Evolutionary conservation across 495 filamentous ascomycete species (phyloP), one percentile per base, ranked within the genome.

Genomic region (Patellaria atrata): DNA sequence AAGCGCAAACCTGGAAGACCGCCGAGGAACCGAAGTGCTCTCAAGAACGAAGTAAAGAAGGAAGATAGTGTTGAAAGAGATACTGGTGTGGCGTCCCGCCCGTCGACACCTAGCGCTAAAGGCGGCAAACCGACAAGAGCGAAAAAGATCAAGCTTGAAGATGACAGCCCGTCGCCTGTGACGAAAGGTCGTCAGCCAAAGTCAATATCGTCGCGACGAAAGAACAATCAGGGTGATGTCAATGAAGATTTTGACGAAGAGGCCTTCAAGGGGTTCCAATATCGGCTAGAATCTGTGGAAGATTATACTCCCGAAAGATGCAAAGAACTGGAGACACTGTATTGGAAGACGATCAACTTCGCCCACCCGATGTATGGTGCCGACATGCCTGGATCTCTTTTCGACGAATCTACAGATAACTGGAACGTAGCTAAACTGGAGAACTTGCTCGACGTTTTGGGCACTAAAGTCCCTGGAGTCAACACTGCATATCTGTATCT

Each of bases 401-500:
- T 97, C 48, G 79, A 89, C 44, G 85, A 94, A 12, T 65, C 68
- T 3, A 80, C 73, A n/a, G 74, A 75, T 13, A 64, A 60, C 14
- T 97, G 89, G 89, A 96, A 97, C 50, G 75, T 97, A 7, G 85
- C 87, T 37, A 87, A 91, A 52, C 68, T 97, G 14, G 78, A 81
- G 18, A 96, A 94, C 50, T 60, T 97, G 27, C 73, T 97, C 4
- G 91, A 97, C 57, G 82, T 96, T 3, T 62, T 97, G 2, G 91
- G 89, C 13, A 84, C 84, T 23, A 93, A 93, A 43, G 80, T 97
- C 0, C 89, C 89, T 9, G 89, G 89, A 39, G 89, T 97, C 41
- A 97, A 97, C 51, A 96, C 91, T 3, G 87, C 89, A n/a, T 97
- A 97, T 55, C 67, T 97, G 8, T 97, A 97, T 43, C 64, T 96